Evolutionary conservation across 257 asterid species (phyloP), one percentile per base, ranked within the genome.

Genomic region (Nicotiana tomentosiformis): DNA sequence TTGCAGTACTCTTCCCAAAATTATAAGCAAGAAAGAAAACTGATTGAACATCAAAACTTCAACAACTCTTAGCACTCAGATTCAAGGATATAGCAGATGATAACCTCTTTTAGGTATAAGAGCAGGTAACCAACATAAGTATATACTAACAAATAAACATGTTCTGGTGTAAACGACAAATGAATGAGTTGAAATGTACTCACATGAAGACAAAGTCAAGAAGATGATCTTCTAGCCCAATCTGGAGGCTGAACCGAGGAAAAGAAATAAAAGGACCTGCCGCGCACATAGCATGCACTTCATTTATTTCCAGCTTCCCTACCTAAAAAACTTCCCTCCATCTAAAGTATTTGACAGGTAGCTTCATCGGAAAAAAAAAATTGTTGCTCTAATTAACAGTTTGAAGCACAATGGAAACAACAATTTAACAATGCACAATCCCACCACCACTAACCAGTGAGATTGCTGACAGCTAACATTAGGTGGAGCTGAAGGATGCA

Each of bases 401-500:
- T 30, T 6, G 37, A 74, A 23, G 23, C 39, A 74, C 46, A 26
- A 74, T 49, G 43, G 62, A 74, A 49, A 74, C 16, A 3, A 49
- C 15, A 12, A 51, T 14, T 26, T 74, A 46, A 7, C 74, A 66
- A 37, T 66, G 74, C 39, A 12, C 39, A 2, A 11, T 66, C 72
- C 5, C 43, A 23, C 10, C 39, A 29, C 76, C 60, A 55, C 20
- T 55, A 72, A 46, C 60, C 32, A 74, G 9, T 15, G 43, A 49
- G 10, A 72, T 26, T 49, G 23, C 51, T 49, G 20, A 49, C 29
- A 49, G 43, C 43, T 49, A 74, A 20, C 80, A 26, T 74, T 74
- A 74, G 26, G 78, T 53, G 81, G 97, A 87, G 84, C 94, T 87
- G 82, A 96, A 89, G 62, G 92, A 92, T 80, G 96, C 92, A 83